A percentile compares a stretch with the other conserved stretches of the same genome.
phyloP scores from a whole-genome alignment of 2,329 filamentous ascomycete genomes.

The Dactylella cylindrospora region DNA sequence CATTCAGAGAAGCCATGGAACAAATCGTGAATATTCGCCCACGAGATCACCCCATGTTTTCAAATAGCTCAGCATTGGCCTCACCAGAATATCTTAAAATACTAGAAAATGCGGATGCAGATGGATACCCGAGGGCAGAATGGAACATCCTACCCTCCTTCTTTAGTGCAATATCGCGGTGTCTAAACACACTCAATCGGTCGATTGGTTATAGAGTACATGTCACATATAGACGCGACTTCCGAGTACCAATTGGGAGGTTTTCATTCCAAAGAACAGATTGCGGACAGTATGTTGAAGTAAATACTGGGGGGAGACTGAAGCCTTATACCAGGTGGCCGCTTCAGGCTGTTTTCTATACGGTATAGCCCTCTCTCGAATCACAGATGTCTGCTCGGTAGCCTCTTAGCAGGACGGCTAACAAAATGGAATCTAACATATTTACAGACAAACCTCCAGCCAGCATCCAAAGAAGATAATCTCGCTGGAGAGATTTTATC shows the following conservation, averaged over 20 bases:
- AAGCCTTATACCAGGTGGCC: conserved; percentile 36
- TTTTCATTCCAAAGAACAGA: conserved; percentile 28
- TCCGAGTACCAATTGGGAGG: conserved; percentile 29
- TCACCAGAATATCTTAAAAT: background rate
- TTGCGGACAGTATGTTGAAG: conserved; percentile 35
- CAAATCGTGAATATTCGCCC: conserved; percentile 18
- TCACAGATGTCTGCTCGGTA: too few relatives aligned
- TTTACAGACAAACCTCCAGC: conserved; percentile 23
- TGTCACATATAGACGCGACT: conserved; percentile 27
- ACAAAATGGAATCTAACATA: conserved; percentile 2
- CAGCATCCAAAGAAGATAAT: conserved; percentile 20
- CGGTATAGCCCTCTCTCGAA: conserved; percentile 4
- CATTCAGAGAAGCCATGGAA: conserved; percentile 24
- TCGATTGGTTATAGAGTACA: conserved; percentile 35
- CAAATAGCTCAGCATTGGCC: conserved; percentile 1
- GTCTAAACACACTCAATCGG: conserved; percentile 27
- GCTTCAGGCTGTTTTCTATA: conserved; percentile 32
- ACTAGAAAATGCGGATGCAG: conserved; percentile 1
- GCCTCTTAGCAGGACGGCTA: too few relatives aligned
- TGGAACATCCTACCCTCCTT: conserved; percentile 38
- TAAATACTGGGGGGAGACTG: conserved; percentile 16
- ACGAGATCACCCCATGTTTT: conserved; percentile 25
- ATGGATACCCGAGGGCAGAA: conserved; percentile 13
- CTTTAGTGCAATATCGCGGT: conserved; percentile 34
- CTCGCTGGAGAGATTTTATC: conserved; percentile 34